A percentile compares a stretch with the other conserved stretches of the same genome.
These are phyloP conservation scores for Periglandula ipomoeae DNA, from an alignment of 2,329 filamentous ascomycete genomes.

Conservation along the genomic window DNA sequence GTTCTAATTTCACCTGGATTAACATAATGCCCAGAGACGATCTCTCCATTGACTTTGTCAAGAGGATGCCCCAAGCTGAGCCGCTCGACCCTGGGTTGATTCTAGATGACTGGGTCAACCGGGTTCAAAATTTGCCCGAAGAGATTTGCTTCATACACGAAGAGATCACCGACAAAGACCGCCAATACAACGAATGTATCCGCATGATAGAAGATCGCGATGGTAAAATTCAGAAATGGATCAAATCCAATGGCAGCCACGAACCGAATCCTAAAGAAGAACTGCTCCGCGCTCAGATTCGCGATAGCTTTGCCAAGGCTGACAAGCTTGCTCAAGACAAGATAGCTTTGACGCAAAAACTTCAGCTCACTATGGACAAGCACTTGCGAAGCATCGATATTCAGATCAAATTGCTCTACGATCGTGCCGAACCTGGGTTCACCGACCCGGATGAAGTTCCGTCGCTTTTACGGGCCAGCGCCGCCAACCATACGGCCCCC, in stretches of 20 bases:
- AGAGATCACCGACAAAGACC: slow-evolving; percentile 74
- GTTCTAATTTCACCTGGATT: slow-evolving; percentile 33
- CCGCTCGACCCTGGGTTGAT: slow-evolving; percentile 57
- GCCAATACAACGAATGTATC: slow-evolving; percentile 58
- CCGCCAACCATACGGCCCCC: slow-evolving; percentile 38
- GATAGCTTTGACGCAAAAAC: slow-evolving; percentile 57
- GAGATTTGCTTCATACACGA: slow-evolving; percentile 78
- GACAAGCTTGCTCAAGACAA: slow-evolving; percentile 69
- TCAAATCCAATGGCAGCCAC: slow-evolving; percentile 67
- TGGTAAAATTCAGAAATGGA: slow-evolving; percentile 69
- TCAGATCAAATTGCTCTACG: slow-evolving; percentile 53
- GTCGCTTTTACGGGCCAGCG: slow-evolving; percentile 50
- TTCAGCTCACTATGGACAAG: slow-evolving; percentile 50
- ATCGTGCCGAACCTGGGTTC: slow-evolving; percentile 52
- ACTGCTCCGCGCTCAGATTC: slow-evolving; percentile 53
- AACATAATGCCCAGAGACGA: slow-evolving; percentile 67
- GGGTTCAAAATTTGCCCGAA: slow-evolving; percentile 68
- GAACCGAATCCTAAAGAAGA: slow-evolving; percentile 69
- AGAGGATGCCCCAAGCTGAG: slow-evolving; percentile 55
- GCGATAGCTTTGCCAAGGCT: slow-evolving; percentile 58
- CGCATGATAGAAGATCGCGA: slow-evolving; percentile 64
- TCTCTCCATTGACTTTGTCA: slow-evolving; percentile 60
- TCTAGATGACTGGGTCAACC: slow-evolving; percentile 69
- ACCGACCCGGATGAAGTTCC: slow-evolving; percentile 54
- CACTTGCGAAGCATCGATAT: slow-evolving; percentile 53